Percentiles rank a stretch among this genome's conserved stretches.
phyloP scores from a whole-genome alignment of 257 asterid species.

The Cordia subcordata region DNA sequence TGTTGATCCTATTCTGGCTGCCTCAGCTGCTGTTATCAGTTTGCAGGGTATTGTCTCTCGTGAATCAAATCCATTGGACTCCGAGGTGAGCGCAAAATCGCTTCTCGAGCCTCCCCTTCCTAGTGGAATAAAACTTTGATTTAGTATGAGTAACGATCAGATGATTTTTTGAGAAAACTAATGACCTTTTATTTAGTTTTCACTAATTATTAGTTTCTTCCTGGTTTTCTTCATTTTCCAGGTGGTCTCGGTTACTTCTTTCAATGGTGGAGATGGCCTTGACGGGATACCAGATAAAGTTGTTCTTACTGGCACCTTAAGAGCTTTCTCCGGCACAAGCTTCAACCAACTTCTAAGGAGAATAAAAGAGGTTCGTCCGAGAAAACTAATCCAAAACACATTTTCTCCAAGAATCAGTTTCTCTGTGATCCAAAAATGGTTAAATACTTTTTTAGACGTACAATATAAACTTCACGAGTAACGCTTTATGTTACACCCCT shows the following conservation, averaged over 20 bases:
- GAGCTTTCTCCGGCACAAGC: constrained; percentile 1
- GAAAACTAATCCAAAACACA: too few relatives aligned
- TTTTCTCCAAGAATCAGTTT: too few relatives aligned
- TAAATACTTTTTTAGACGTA: too few relatives aligned
- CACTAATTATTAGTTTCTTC: not conserved
- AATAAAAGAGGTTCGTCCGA: not conserved
- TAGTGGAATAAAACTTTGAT: too few relatives aligned
- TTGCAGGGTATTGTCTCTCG: constrained; percentile 86
- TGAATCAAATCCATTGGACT: constrained; percentile 79
- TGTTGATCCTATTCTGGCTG: constrained; percentile 65
- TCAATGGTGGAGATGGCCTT: not conserved
- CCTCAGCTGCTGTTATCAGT: constrained; percentile 87
- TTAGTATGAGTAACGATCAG: too few relatives aligned
- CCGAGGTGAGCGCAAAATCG: constrained; percentile 49
- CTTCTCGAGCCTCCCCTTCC: too few relatives aligned
- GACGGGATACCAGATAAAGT: not conserved
- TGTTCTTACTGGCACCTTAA: constrained; percentile 5
- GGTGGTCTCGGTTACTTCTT: constrained; percentile 13
- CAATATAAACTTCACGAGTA: too few relatives aligned
- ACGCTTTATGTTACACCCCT: too few relatives aligned
- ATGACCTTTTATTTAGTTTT: too few relatives aligned
- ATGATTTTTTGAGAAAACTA: too few relatives aligned
- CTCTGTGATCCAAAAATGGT: too few relatives aligned
- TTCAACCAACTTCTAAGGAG: not conserved
- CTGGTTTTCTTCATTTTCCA: not conserved